Evolutionary conservation across 2,329 filamentous ascomycete species (phyloP), one percentile per base, ranked within the genome.

Genomic region (Cercospora sp.): DNA sequence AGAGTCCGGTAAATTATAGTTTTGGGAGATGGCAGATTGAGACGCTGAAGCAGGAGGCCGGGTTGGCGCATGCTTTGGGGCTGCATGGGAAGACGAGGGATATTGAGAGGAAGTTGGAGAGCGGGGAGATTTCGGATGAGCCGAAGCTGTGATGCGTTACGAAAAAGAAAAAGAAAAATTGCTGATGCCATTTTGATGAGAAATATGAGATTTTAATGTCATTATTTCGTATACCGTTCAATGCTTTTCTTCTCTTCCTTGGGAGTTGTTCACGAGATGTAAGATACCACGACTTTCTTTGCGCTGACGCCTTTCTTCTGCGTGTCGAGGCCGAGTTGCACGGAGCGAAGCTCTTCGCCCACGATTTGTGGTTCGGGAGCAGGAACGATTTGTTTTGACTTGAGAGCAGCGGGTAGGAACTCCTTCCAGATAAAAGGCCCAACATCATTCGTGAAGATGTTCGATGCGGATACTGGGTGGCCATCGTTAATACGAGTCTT

Each of bases 1-100:
- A 86, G 72, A 82, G 79, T 63, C 84, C 83, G 0, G 79, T 86
- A n/a, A 86, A 85, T 69, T 85, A 85, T 72, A 81, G 70, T 8
- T 69, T 81, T 3, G 65, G 67, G 26, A 65, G 72, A 9, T 75
- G 75, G 72, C 71, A 70, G 65, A 65, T 67, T 30, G 69, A 75
- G 18, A 64, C 66, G 3, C 66, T 73, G 58, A 71, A 73, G 63
- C 62, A 70, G 31, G 68, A 71, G 63, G 59, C 67, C 16, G 70
- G 65, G 7, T 67, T 75, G 36, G 42, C 69, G 53, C 68, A 72
- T 33, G 30, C 69, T 28, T 66, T 75, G 16, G 66, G 69, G 2
- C 20, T 69, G 60, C 60, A 57, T n/a, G 57, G 68, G 26, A 67
- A 68, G 60, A 68, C 67, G n/a, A 53, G 16, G n/a, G 60, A 66